phyloP scores from a whole-genome alignment of 1,284 basidiomycete species.

The Cutaneotrichosporon sp. region DNA sequence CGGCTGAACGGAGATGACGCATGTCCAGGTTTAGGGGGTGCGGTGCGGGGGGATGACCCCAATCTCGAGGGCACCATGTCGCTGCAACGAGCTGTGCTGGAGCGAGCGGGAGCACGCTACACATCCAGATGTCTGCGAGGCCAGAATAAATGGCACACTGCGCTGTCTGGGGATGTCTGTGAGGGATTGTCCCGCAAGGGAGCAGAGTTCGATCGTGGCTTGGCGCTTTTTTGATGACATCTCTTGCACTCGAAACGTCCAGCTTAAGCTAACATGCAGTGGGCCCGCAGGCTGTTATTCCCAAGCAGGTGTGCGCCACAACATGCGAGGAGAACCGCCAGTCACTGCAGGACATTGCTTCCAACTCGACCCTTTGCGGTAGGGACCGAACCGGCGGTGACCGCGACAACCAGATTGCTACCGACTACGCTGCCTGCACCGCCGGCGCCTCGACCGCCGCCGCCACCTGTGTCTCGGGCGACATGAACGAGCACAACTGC shows the following conservation, averaged over 20 bases:
- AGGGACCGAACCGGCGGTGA: constrained; percentile 26
- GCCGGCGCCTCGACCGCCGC: constrained; percentile 53
- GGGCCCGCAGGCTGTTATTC: constrained; percentile 18
- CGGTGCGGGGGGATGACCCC: neutral
- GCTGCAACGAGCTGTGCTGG: neutral
- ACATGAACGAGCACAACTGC: constrained; percentile 55
- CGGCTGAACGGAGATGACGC: neutral
- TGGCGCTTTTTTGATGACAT: neutral
- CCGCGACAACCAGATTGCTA: constrained; percentile 38
- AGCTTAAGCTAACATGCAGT: neutral
- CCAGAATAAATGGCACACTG: neutral
- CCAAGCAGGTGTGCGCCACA: constrained; percentile 46
- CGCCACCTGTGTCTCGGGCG: constrained; percentile 51
- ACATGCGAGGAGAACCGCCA: constrained; percentile 46
- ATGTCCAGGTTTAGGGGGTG: neutral
- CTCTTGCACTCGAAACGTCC: neutral
- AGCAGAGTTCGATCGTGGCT: neutral
- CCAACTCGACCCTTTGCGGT: constrained; percentile 31
- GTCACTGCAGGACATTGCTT: constrained; percentile 33
- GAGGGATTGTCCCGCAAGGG: too few relatives aligned
- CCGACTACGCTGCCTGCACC: constrained; percentile 52
- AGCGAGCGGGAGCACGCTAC: neutral
- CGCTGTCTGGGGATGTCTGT: too few relatives aligned
- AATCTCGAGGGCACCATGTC: neutral
- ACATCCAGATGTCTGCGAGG: too few relatives aligned